These are phyloP conservation scores for Thermomucor indicae-seudaticae DNA, from an alignment of 371 early-diverging fungal species.

Conservation along the genomic window DNA sequence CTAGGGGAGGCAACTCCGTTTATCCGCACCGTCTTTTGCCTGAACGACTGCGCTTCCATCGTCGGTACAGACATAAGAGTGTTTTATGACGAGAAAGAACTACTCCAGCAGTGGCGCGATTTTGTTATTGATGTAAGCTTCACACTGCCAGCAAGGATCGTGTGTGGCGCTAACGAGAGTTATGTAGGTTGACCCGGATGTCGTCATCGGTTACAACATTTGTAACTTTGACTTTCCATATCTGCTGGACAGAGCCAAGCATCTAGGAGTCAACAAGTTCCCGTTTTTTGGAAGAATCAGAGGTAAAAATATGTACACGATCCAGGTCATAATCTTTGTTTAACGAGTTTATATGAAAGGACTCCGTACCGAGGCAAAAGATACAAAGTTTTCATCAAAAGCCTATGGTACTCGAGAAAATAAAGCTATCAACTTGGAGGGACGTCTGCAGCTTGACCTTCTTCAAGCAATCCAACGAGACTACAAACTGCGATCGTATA, in stretches of 20 bases:
- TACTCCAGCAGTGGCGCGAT: constrained; percentile 88
- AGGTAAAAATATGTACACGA: constrained; percentile 16
- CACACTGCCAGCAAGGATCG: background rate
- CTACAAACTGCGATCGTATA: constrained; percentile 96
- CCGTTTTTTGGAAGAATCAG: constrained; percentile 86
- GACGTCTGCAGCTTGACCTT: constrained; percentile 96
- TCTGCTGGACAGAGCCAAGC: constrained; percentile 89
- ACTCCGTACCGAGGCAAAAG: constrained; percentile 69
- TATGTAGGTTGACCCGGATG: constrained; percentile 89
- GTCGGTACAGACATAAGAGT: constrained; percentile 89
- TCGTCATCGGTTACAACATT: constrained; percentile 99
- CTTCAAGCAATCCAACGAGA: constrained; percentile 97
- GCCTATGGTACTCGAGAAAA: constrained; percentile 93
- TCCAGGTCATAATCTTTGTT: background rate
- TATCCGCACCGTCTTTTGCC: constrained; percentile 91
- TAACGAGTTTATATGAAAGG: constrained; percentile 12
- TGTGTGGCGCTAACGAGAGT: background rate
- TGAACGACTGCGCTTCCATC: constrained; percentile 88
- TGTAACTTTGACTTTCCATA: constrained; percentile 99
- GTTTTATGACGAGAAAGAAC: constrained; percentile 81
- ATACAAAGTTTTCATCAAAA: constrained; percentile 87
- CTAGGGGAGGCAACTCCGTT: constrained; percentile 81
- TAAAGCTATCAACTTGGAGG: constrained; percentile 89
- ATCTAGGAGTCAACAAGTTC: constrained; percentile 74
- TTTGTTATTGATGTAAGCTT: constrained; percentile 64